Base-by-base conservation (phyloP, 768 basidiomycete species). In the Pisolithus sp. region DNA sequence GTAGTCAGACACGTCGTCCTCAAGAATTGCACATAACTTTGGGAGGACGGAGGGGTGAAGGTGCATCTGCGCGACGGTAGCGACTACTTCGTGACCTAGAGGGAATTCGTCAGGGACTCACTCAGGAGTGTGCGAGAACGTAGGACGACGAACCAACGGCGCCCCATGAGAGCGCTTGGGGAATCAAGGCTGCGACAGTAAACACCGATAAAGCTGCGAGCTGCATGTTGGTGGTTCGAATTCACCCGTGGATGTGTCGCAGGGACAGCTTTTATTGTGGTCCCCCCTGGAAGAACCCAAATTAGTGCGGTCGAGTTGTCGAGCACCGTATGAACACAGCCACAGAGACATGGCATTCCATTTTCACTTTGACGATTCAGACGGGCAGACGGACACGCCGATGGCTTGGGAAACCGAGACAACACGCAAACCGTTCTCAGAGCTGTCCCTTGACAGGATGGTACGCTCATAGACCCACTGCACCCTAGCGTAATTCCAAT, bases 41-140 rank as follows among this genome's bases (percentile, higher is more conserved):
- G 80, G 75, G 38, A 85, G 74, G 5, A 86, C 83, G 2, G 71
- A 72, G 0, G 89, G 89, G 64, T 90, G 80, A 2, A 97, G 78
- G 65, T 96, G 82, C 53, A 94, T 90, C 65, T 97, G 88, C 1
- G 95, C 95, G 51, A 98, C 88, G 4, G 93, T 95, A 1, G 93
- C 94, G 5, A 92, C 81, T 30, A 96, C 85, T 72, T 96, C 89
- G 60, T 97, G 94, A 4, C 94, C 92, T 83, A 55, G 26, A 10
- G 34, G 13, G 10, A 49, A 21, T 26, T 43, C 56, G n/a, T 36
- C 43, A 24, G 55, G 37, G 26, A 26, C 26, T 26, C 26, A 1
- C 31, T 51, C 37, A 38, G 20, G 46, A 36, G 18, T 2, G 28
- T 6, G 13, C 49, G 20, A 40, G 23, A 17, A 36, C 26, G 18